Base-by-base conservation (phyloP, 1,139 yeast species). In the Blastobotrys niveus region DNA sequence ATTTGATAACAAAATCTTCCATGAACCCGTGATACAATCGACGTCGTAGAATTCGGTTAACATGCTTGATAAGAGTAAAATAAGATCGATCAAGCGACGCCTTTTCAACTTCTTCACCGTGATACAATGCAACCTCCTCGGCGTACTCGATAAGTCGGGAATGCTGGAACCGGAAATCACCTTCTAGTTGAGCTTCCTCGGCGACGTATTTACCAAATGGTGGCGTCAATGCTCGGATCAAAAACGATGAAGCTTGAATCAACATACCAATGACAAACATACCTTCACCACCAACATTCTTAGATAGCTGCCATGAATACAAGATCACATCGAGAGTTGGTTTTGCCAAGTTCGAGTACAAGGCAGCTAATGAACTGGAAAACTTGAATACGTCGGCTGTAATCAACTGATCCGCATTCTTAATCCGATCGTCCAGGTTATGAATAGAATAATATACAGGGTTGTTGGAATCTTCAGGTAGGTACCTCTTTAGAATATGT, bases 311-410 rank as follows among this genome's bases (percentile, higher is more conserved):
- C 64, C 82, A 79, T 0, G 95, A 91, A 63, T 95, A 86, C 38
- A 89, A 70, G 20, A 83, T 66, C 57, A 89, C 74, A 64, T 88
- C 96, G 48, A 89, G 70, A 5, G 85, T 72, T 1, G 97, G 96
- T 59, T 87, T 87, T 51, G 91, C 73, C 32, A 89, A 64, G 62
- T 89, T 95, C n/a, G 93, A 85, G 20, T 95, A 91, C 42, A 89
- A 72, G 43, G 79, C 72, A 5, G 95, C 77, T 39, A 86, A 69
- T 2, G 91, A 80, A 37, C 74, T 71, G 10, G 95, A 75, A 57
- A 89, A 78, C 49, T 88, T 74, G 31, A 83, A 77, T 17, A 87
- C 79, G 59, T 87, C 95, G 5, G 87, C 79, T 1, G 93, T 79
- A 38, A 85, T 77, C 58, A 91, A 70, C 64, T 86, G 95, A 63